These are phyloP conservation scores for Rutstroemia sydowiana DNA, from an alignment of 2,329 filamentous ascomycete genomes.

Conservation along the genomic window DNA sequence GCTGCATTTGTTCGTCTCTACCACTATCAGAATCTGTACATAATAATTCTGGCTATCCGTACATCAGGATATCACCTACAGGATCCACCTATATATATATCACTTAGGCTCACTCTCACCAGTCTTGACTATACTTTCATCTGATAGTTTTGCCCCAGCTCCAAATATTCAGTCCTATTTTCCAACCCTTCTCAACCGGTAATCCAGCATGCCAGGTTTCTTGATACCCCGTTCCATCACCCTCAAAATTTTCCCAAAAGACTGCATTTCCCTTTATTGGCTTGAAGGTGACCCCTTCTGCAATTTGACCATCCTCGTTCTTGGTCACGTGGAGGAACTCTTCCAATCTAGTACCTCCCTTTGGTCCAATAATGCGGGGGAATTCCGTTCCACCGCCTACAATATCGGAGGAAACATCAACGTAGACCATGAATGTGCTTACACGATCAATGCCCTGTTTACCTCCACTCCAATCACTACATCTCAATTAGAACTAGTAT, in stretches of 20 bases:
- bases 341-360: slow-evolving; percentile 44
- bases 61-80: no score
- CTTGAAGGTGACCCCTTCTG: slow-evolving; percentile 47
- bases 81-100: background rate
- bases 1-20: no score
- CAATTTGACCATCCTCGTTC: slow-evolving; percentile 18
- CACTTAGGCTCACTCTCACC: background rate
- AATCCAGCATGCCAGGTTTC: slow-evolving; percentile 56
- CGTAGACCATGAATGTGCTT: slow-evolving; percentile 56
- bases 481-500: slow-evolving; percentile 37
- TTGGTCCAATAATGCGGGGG: slow-evolving; percentile 39
- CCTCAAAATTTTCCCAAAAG: slow-evolving; percentile 53
- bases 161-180: slow-evolving; percentile 59
- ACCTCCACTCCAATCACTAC: slow-evolving; percentile 50
- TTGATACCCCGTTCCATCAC: slow-evolving; percentile 47
- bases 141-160: slow-evolving; percentile 39
- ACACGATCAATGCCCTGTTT: slow-evolving; percentile 36
- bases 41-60: no score
- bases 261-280: slow-evolving; percentile 51
- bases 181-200: slow-evolving; percentile 46
- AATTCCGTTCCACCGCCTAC: slow-evolving; percentile 55
- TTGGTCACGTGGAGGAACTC: slow-evolving; percentile 46
- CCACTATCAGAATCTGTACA: no score
- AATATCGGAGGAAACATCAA: slow-evolving; percentile 36
- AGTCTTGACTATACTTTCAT: background rate